phyloP scores from a whole-genome alignment of 2,329 filamentous ascomycete species.

The Sordariomycetes sp. region DNA sequence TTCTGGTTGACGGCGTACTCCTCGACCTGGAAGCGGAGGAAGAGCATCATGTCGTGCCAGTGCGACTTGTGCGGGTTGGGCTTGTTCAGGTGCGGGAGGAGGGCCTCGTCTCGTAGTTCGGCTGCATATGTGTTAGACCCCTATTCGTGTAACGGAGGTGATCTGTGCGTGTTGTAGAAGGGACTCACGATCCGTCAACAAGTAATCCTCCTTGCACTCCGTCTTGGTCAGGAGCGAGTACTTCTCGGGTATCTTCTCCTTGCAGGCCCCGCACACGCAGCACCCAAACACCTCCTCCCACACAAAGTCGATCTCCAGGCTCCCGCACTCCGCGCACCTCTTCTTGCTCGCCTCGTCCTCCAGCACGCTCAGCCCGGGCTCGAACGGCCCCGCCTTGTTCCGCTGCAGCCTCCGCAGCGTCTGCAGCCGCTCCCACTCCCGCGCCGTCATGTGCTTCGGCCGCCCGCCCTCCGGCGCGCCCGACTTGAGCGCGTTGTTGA shows the following conservation, averaged over 20 bases:
- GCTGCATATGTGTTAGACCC: slow-evolving; percentile 31
- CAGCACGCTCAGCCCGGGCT: slow-evolving; percentile 75
- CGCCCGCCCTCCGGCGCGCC: slow-evolving; percentile 32
- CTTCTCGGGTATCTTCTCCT: slow-evolving; percentile 82
- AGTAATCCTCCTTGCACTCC: slow-evolving; percentile 88
- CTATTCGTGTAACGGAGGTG: background rate
- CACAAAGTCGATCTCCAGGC: slow-evolving; percentile 84
- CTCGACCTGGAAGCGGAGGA: slow-evolving; percentile 86
- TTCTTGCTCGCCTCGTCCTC: slow-evolving; percentile 53
- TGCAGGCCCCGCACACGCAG: slow-evolving; percentile 71
- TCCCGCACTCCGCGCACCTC: slow-evolving; percentile 74
- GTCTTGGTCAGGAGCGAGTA: slow-evolving; percentile 96
- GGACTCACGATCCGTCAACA: slow-evolving; percentile 75
- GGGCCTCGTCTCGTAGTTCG: slow-evolving; percentile 77
- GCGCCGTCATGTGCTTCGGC: slow-evolving; percentile 78
- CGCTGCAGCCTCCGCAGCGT: slow-evolving; percentile 61
- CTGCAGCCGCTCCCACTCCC: slow-evolving; percentile 84
- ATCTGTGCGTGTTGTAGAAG: background rate
- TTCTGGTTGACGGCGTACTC: slow-evolving; percentile 83
- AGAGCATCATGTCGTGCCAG: slow-evolving; percentile 99
- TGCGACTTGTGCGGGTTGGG: slow-evolving; percentile 94
- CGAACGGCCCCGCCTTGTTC: slow-evolving; percentile 71
- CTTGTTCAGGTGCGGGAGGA: slow-evolving; percentile 77
- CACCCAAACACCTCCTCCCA: slow-evolving; percentile 80
- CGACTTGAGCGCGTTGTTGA: slow-evolving; percentile 60